Evolutionary conservation across 805 yeast species (phyloP), one percentile per base, ranked within the genome.

Genomic region (Danielia oregonensis): DNA sequence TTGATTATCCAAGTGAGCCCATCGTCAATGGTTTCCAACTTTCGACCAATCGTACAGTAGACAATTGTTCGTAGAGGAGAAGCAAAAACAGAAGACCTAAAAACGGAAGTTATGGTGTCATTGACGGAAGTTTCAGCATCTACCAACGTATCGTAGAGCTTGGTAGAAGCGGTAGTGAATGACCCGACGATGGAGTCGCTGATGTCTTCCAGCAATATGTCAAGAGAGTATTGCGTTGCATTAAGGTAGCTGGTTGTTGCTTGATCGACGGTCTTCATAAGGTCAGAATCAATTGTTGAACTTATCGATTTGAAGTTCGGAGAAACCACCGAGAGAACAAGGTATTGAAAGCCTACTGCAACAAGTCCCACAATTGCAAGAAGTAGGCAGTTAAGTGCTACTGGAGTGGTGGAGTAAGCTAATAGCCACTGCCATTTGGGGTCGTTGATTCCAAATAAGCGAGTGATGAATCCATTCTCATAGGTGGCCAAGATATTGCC

Each of bases 1-100:
- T 80, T 63, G 46, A 81, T 68, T 2, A 88, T 62, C 97, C 97
- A 93, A 2, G 79, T 72, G 35, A 89, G 59, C 0, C 94, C 97
- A 19, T 73, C 52, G 43, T 84, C 84, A 2, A 87, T 64, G 15
- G 72, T 67, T 10, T 67, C 68, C 5, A 91, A 55, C 49, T 91
- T 93, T 31, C 82, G 67, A 12, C 86, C 91, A 24, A 93, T 66
- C 3, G 86, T 76, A 61, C 98, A 91, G 21, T 80, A 78, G 4
- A 89, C 83, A 0, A 87, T 77, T 0, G 81, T 70, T 18, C 71
- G 68, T 29, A 87, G 68, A 0, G 94, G 84, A 1, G 54, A 54
- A 30, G 78, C 74, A 8, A 91, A 60, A 0, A 83, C 74, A 0
- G 97, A 86, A 3, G 70, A 70, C 4, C 79, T 78, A 59, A 93